Conservation (phyloP, 176 grass and related monocot genomes). For the Oryza australiensis region DNA sequence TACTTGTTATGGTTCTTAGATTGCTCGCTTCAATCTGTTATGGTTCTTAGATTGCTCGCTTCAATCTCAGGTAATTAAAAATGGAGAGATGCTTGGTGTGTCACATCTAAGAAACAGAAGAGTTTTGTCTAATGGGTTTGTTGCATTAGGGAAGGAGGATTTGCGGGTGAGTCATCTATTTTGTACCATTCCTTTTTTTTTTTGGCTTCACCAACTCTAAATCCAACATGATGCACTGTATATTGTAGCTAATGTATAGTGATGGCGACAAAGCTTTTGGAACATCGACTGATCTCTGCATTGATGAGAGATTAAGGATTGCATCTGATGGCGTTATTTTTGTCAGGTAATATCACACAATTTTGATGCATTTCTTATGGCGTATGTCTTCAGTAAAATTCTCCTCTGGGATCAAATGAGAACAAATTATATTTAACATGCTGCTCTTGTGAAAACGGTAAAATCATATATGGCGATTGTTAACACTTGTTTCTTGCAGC, state of each 20-base stretch:
- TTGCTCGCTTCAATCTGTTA: slow-evolving; percentile 34
- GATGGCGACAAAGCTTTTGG: slow-evolving; percentile 98
- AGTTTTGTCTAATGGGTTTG: slow-evolving; percentile 95
- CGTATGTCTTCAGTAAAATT: slow-evolving; percentile 26
- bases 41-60: slow-evolving; percentile 42
- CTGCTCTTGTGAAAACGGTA: slow-evolving; percentile 6
- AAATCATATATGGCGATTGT: slow-evolving; percentile 4
- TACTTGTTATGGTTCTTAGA: slow-evolving; percentile 31
- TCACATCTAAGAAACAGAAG: slow-evolving; percentile 96
- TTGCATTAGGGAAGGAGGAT: slow-evolving; percentile 82
- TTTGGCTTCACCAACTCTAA: slow-evolving; percentile 20
- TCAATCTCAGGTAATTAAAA: slow-evolving; percentile 90
- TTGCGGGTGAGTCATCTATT: slow-evolving; percentile 68
- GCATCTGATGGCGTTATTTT: slow-evolving; percentile 96
- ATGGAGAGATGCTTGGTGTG: slow-evolving; percentile 98
- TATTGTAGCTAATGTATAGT: slow-evolving; percentile 95
- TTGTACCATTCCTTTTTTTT: slow-evolving; percentile 20
- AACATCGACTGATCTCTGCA: slow-evolving; percentile 85
- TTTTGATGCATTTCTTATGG: slow-evolving; percentile 30
- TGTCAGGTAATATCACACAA: slow-evolving; percentile 61
- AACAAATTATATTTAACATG: neutral
- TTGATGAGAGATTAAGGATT: slow-evolving; percentile 88
- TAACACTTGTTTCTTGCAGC: slow-evolving; percentile 49
- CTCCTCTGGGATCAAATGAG: slow-evolving; percentile 17
- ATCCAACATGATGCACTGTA: slow-evolving; percentile 35